These are phyloP conservation scores for Pythium scleroteichum DNA, from an alignment of 352 stramenopile genomes.

Conservation along the genomic window DNA sequence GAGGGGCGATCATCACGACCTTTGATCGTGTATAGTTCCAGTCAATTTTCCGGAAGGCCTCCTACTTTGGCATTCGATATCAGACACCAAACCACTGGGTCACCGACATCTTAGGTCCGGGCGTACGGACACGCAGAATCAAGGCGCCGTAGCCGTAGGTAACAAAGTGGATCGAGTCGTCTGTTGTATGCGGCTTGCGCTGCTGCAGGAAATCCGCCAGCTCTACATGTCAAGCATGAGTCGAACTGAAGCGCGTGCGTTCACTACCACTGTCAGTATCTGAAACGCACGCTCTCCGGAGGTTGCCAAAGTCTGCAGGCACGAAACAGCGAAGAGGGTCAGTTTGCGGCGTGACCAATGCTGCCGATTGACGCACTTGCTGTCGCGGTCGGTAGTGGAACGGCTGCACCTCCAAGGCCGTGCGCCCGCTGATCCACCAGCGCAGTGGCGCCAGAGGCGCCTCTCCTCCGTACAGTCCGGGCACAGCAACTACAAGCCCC, in stretches of 20 bases:
- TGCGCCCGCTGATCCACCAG: constrained; percentile 37
- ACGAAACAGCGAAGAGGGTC: neutral
- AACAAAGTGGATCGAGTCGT: constrained; percentile 67
- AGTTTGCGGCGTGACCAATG: neutral
- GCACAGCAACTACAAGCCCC: constrained; percentile 62
- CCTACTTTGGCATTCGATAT: constrained; percentile 28
- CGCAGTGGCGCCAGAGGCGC: constrained; percentile 52
- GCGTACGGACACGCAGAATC: constrained; percentile 42
- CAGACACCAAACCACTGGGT: neutral
- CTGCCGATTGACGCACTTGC: constrained; percentile 30
- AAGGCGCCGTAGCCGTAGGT: constrained; percentile 73
- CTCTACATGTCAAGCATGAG: constrained; percentile 25
- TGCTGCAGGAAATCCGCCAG: constrained; percentile 50
- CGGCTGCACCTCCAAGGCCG: constrained; percentile 44
- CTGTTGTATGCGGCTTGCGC: constrained; percentile 61
- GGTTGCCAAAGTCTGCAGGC: constrained; percentile 1
- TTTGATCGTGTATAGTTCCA: constrained; percentile 76
- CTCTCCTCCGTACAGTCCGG: constrained; percentile 57
- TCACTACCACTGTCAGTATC: neutral
- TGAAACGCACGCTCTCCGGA: constrained; percentile 13
- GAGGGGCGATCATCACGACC: constrained; percentile 70
- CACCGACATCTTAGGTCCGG: too few species aligned
- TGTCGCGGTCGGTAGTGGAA: constrained; percentile 50
- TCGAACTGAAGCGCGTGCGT: too few species aligned
- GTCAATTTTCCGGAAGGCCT: constrained; percentile 69